Conservation (phyloP, 257 asterid species). For the Hygrophila difformis region DNA sequence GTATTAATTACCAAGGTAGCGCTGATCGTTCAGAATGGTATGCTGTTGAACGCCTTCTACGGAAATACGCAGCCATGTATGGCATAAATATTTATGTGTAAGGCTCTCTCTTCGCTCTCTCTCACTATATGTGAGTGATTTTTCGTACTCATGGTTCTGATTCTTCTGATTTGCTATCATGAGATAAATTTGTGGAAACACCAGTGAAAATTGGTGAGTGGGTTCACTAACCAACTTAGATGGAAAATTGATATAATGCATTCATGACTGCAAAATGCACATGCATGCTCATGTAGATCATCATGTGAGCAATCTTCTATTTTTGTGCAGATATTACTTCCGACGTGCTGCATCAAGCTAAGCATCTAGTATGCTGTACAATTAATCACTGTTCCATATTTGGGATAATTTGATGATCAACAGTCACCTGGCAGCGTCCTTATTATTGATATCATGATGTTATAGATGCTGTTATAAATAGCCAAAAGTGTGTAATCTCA, state of each 20-base stretch:
- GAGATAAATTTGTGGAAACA: not conserved
- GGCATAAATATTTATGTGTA: constrained; percentile 66
- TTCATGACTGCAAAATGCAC: too few species aligned
- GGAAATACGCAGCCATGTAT: constrained; percentile 66
- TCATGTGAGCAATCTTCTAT: constrained; percentile 7
- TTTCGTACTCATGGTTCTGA: not conserved
- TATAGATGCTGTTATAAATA: too few species aligned
- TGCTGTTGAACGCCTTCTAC: constrained; percentile 76
- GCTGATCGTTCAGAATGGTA: constrained; percentile 91
- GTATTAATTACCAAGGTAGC: constrained; percentile 70
- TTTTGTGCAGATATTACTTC: constrained; percentile 64
- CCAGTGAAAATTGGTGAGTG: too few species aligned
- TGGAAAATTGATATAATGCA: too few species aligned
- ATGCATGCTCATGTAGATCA: not conserved
- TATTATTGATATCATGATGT: too few species aligned
- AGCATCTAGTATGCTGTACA: not conserved
- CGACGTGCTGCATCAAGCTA: constrained; percentile 36
- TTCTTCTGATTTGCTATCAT: not conserved
- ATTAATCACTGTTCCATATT: too few species aligned
- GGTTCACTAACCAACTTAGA: too few species aligned
- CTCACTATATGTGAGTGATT: not conserved
- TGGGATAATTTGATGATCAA: too few species aligned
- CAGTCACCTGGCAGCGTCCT: too few species aligned
- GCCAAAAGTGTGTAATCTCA: too few species aligned
- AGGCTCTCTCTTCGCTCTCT: constrained; percentile 34